Base-by-base conservation (phyloP, 768 basidiomycete species). In the Agaricus sinodeliciosus region DNA sequence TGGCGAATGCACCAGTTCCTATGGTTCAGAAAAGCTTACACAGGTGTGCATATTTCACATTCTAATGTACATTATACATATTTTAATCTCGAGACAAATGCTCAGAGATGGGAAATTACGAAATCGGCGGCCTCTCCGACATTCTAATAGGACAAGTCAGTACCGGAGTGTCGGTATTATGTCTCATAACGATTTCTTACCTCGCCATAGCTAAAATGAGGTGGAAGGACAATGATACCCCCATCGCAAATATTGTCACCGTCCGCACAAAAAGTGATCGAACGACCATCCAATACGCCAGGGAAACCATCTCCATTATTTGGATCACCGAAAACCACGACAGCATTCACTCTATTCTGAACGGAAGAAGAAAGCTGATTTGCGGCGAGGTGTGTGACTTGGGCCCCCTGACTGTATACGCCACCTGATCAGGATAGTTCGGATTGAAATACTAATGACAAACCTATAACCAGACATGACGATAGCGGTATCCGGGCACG, bases 381-480 rank as follows among this genome's bases (percentile, higher is more conserved):
- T 12, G 58, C 58, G 0, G 58, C 58, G 35, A 48, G 53, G 47
- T 61, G 60, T 3, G 47, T 49, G 6, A 61, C 37, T 34, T 61
- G 60, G 4, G 64, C 67, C 19, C 67, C 65, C 59, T 68, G 67
- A 41, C 63, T 67, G 16, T 40, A 45, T 19, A 16, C 9, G 7
- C 22, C 22, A 22, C n/a, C n/a, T 19, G 5, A 35, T 35, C 31
- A 31, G 9, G 15, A 9, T 7, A 27, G 16, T 3, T 13, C 45
- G 16, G 16, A 39, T 19, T 16, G 31, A 41, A 36, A 42, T 22
- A 5, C 48, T 36, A 26, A 18, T 36, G 4, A 41, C 45, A 40
- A 36, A 68, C 68, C 68, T 69, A 51, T 69, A 70, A 11, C 67
- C 68, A 40, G 67, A 65, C 37, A 68, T 64, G 43, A 70, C 65